phyloP scores from a whole-genome alignment of 1,284 basidiomycete genomes.

The Porogramme epimiltina region DNA sequence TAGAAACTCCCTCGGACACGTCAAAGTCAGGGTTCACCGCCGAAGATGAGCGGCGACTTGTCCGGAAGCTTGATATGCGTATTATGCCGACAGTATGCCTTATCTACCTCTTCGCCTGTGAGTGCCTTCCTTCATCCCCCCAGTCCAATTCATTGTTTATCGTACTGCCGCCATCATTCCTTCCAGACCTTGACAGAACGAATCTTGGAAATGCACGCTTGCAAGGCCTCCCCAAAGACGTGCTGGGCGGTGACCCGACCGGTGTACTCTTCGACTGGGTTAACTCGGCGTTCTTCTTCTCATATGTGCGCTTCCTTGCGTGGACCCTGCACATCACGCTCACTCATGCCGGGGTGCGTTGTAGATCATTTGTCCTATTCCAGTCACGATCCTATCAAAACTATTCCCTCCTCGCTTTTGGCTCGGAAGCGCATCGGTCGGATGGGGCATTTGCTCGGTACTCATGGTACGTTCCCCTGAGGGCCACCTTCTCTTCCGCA shows the following conservation, averaged over 20 bases:
- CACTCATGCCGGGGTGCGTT: neutral
- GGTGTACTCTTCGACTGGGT: slow-evolving; percentile 74
- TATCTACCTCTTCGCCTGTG: slow-evolving; percentile 71
- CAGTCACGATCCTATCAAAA: slow-evolving; percentile 66
- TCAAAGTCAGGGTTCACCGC: slow-evolving; percentile 3
- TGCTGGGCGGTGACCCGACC: slow-evolving; percentile 66
- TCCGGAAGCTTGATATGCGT: slow-evolving; percentile 62
- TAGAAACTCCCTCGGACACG: neutral
- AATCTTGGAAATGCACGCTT: slow-evolving; percentile 79
- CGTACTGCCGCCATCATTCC: neutral
- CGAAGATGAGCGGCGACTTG: slow-evolving; percentile 50
- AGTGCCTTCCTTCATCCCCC: slow-evolving; percentile 19
- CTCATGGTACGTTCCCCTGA: slow-evolving; percentile 65
- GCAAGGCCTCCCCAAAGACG: slow-evolving; percentile 65
- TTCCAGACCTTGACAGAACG: slow-evolving; percentile 55
- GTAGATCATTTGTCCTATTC: slow-evolving; percentile 59
- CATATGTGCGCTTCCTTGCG: slow-evolving; percentile 53
- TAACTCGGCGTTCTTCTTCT: slow-evolving; percentile 74
- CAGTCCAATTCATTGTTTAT: neutral
- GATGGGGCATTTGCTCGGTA: slow-evolving; percentile 74
- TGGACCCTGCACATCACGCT: neutral
- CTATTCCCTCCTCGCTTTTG: slow-evolving; percentile 65
- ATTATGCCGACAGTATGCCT: slow-evolving; percentile 68
- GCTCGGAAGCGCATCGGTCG: slow-evolving; percentile 64
- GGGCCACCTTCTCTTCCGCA: too few species aligned